These are phyloP conservation scores for Periconia sp. DNA, from an alignment of 2,329 filamentous ascomycete genomes.

Conservation along the genomic window DNA sequence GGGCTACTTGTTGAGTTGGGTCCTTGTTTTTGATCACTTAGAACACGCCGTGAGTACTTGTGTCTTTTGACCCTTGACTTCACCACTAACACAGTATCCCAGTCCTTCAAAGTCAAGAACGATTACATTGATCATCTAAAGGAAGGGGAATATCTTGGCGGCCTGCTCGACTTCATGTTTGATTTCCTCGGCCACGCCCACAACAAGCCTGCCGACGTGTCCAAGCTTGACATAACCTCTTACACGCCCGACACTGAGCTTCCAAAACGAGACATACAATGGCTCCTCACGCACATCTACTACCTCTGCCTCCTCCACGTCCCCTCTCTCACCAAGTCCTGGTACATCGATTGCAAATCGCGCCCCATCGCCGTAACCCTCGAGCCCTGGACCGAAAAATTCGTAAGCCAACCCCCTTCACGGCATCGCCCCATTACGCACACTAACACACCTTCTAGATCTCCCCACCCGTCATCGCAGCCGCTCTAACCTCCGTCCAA, in stretches of 20 bases:
- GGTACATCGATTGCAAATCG: constrained; percentile 81
- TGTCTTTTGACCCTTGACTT: background rate
- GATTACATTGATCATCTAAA: constrained; percentile 82
- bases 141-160: constrained; percentile 66
- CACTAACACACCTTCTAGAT: constrained; percentile 49
- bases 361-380: constrained; percentile 77
- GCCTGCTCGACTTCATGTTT: constrained; percentile 77
- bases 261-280: constrained; percentile 74
- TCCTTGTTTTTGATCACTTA: constrained; percentile 86
- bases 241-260: constrained; percentile 63
- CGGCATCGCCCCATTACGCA: background rate
- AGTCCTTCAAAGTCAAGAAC: constrained; percentile 77
- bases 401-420: constrained; percentile 36
- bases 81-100: background rate
- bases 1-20: constrained; percentile 86
- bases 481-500: constrained; percentile 68
- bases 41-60: constrained; percentile 57
- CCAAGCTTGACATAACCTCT: constrained; percentile 69
- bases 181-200: constrained; percentile 80
- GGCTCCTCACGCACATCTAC: constrained; percentile 82
- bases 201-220: constrained; percentile 69
- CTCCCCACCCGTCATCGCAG: constrained; percentile 68
- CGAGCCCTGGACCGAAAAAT: constrained; percentile 82
- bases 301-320: constrained; percentile 77
- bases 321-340: constrained; percentile 76